These are phyloP conservation scores for Flueggea neowawraea DNA, from an alignment of 441 rosid genomes.

Conservation along the genomic window DNA sequence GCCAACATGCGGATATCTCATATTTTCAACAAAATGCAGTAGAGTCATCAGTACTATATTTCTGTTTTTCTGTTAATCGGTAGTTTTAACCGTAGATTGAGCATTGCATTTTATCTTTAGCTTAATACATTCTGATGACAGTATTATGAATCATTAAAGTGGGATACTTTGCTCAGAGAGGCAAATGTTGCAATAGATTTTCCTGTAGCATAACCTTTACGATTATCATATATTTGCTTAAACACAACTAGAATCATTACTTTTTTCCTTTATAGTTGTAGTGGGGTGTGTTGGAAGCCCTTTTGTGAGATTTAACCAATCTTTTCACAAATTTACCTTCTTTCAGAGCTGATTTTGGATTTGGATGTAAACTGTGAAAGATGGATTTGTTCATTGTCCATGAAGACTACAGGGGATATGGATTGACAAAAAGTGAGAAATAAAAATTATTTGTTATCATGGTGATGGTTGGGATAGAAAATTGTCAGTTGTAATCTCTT, in stretches of 20 bases:
- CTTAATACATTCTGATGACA: background rate
- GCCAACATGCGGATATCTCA: background rate
- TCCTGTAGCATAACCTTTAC: too few relatives aligned
- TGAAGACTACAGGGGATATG: too few relatives aligned
- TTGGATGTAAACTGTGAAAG: background rate
- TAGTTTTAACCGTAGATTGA: background rate
- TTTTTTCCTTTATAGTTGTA: too few relatives aligned
- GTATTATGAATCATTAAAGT: background rate
- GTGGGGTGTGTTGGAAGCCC: too few relatives aligned
- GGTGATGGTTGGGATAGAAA: too few relatives aligned
- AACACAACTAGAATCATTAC: background rate
- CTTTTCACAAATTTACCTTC: too few relatives aligned
- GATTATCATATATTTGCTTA: background rate
- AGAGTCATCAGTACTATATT: background rate
- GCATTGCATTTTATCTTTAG: background rate
- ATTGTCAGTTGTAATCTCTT: too few relatives aligned
- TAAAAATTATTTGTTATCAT: too few relatives aligned
- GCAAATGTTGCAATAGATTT: background rate
- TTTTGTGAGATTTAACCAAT: too few relatives aligned
- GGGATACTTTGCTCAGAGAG: background rate
- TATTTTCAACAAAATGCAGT: background rate
- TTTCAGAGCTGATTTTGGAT: too few relatives aligned
- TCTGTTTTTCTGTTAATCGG: background rate
- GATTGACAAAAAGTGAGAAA: too few relatives aligned
- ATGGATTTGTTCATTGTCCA: background rate